Evolutionary conservation across 164 flowering plant genomes (phyloP), one percentile per base, ranked within the genome.

Genomic region (Aristolochia fimbriata): DNA sequence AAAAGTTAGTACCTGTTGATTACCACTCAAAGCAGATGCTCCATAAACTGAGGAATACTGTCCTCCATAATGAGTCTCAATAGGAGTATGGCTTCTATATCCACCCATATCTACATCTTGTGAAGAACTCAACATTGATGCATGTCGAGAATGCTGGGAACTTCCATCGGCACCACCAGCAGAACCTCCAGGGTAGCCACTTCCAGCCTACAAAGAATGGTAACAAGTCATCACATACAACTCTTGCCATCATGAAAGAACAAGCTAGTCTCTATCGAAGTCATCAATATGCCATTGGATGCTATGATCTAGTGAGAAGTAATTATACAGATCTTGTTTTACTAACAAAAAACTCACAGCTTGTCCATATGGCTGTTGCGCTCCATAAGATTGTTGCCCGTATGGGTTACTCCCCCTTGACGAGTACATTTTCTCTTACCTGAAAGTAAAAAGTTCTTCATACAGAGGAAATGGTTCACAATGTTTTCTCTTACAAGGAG

Each of bases 41-140:
- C 88, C 83, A 77, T 92, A 92, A 3, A 84, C 68, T 51, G 85
- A 73, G 55, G 78, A 71, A 72, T 93, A 90, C 55, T 85, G 96
- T 7, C 91, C 91, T 50, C 86, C 97, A 73, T 82, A 89, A 60
- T 78, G 86, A 62, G 78, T 61, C 7, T 82, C 61, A 58, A 80
- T 15, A 19, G 88, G 72, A 58, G 81, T 50, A 70, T 79, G 84
- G 58, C 68, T 62, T 67, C 96, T 79, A 64, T 83, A 85, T 25
- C 78, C 88, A 75, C 80, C 73, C 64, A 74, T 63, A 24, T 89
- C 95, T 10, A 80, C 73, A 55, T 87, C 96, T 59, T 83, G 87
- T 47, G 79, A 69, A 72, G 68, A 71, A 62, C 82, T 76, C 21
- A 79, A 55, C 68, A 85, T 71, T 30, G 91, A 61, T 13, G 83